A percentile compares a stretch with the other conserved stretches of the same genome.
Evolutionary conservation across 345 rosid genomes (phyloP).

Genomic region (Brassica carinata): DNA sequence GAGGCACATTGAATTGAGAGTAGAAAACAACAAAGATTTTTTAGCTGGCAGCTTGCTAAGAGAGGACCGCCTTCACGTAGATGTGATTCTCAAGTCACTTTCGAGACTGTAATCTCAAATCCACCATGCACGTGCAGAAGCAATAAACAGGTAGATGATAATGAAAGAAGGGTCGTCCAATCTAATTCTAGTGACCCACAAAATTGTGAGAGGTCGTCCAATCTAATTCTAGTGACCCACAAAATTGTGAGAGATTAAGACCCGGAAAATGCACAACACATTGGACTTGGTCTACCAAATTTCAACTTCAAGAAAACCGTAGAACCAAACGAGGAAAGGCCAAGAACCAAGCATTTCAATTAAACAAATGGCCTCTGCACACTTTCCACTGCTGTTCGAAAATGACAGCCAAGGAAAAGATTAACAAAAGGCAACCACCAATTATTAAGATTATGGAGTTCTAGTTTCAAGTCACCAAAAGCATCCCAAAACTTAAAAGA

Average conservation of each 20-base stretch:
- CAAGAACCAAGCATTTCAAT: not conserved
- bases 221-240: slow-evolving; percentile 41
- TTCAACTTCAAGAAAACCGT: slow-evolving; percentile 11
- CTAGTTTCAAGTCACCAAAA: no score
- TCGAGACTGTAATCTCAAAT: slow-evolving; percentile 43
- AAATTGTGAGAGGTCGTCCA: slow-evolving; percentile 27
- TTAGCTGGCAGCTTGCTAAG: slow-evolving; percentile 41
- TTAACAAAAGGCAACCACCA: not conserved
- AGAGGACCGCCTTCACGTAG: slow-evolving; percentile 42
- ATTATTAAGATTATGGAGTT: not conserved
- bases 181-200: slow-evolving; percentile 41
- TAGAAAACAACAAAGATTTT: slow-evolving; percentile 34
- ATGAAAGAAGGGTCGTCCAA: slow-evolving; percentile 39
- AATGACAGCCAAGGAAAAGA: not conserved
- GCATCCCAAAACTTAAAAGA: no score
- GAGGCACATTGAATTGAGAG: slow-evolving; percentile 11
- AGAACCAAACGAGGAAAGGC: slow-evolving; percentile 1
- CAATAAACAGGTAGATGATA: slow-evolving; percentile 40
- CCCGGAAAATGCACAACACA: slow-evolving; percentile 30
- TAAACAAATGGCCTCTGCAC: slow-evolving; percentile 16
- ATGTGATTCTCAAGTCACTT: slow-evolving; percentile 44
- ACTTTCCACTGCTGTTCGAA: slow-evolving; percentile 9
- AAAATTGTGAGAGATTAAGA: slow-evolving; percentile 38
- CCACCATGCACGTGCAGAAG: slow-evolving; percentile 42
- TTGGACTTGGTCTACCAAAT: slow-evolving; percentile 35